Evolutionary conservation across 768 basidiomycete species (phyloP).

Genomic region (Sistotremastrum niveocremeum): DNA sequence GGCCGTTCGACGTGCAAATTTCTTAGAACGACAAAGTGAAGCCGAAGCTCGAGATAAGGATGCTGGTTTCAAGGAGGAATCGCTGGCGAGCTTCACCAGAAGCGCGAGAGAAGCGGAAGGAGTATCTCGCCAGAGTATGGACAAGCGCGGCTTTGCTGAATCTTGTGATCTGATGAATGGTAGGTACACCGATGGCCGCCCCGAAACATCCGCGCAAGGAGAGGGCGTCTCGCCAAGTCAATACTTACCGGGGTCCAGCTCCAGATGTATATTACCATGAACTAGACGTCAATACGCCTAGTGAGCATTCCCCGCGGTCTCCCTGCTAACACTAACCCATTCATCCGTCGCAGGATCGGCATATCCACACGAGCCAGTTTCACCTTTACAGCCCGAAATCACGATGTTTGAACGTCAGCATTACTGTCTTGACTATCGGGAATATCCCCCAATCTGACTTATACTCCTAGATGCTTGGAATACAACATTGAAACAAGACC

Average conservation of each 20-base stretch:
- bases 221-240: no score
- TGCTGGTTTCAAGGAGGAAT: slow-evolving; percentile 19
- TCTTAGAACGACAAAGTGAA: slow-evolving; percentile 30
- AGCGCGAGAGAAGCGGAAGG: not conserved
- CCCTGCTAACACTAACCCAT: slow-evolving; percentile 7
- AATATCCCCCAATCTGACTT: not conserved
- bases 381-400: slow-evolving; percentile 22
- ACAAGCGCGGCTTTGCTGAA: slow-evolving; percentile 14
- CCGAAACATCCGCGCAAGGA: no score
- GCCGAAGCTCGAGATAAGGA: slow-evolving; percentile 44
- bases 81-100: slow-evolving; percentile 16
- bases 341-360: no score
- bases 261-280: no score
- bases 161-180: slow-evolving; percentile 29
- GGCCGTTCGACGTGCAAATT: slow-evolving; percentile 56
- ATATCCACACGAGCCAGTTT: not conserved
- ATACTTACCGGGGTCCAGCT: no score
- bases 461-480: slow-evolving; percentile 55
- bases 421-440: not conserved
- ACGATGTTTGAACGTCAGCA: slow-evolving; percentile 57
- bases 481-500: slow-evolving; percentile 48
- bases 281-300: slow-evolving; percentile 22
- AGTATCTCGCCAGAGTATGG: slow-evolving; percentile 1
- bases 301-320: slow-evolving; percentile 19
- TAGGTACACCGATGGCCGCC: slow-evolving; percentile 10